Evolutionary conservation across 2,329 filamentous ascomycete species (phyloP).

Genomic region (Sporothrix protearum): DNA sequence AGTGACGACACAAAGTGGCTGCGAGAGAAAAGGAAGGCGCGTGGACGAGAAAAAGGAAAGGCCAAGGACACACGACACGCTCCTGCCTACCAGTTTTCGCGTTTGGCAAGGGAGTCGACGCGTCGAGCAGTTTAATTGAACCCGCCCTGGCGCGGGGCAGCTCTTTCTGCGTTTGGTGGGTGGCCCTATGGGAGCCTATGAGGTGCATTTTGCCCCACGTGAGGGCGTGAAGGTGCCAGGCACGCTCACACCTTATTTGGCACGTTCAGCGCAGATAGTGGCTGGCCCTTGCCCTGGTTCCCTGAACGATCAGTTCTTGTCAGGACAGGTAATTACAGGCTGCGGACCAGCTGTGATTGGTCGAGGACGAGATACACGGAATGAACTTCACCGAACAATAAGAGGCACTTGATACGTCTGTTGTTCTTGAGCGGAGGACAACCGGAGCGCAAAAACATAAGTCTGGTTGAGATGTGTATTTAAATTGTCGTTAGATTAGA

Average conservation of each 20-base stretch:
- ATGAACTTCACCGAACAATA: background rate
- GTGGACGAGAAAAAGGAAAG: background rate
- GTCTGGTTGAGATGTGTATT: background rate
- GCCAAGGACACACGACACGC: constrained; percentile 16
- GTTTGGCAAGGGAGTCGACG: constrained; percentile 25
- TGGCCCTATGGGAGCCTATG: background rate
- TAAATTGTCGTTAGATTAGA: background rate
- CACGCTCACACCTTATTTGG: background rate
- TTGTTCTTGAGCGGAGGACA: background rate
- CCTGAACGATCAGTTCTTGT: background rate
- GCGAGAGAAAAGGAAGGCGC: constrained; percentile 1
- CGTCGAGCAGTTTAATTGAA: constrained; percentile 30
- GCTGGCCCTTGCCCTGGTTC: background rate
- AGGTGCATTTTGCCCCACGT: constrained; percentile 12
- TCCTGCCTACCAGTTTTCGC: constrained; percentile 24
- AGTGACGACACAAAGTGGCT: constrained; percentile 1
- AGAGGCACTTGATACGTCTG: constrained; percentile 1
- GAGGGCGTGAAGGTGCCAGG: constrained; percentile 9
- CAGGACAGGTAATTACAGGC: background rate
- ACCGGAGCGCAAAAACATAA: background rate
- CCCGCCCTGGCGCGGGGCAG: constrained; percentile 26
- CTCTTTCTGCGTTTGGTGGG: background rate
- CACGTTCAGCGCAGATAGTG: background rate
- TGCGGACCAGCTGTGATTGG: constrained; percentile 10
- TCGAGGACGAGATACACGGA: background rate